Evolutionary conservation across 805 yeast species (phyloP), one percentile per base, ranked within the genome.

Genomic region (Ogataea paradorogensis): DNA sequence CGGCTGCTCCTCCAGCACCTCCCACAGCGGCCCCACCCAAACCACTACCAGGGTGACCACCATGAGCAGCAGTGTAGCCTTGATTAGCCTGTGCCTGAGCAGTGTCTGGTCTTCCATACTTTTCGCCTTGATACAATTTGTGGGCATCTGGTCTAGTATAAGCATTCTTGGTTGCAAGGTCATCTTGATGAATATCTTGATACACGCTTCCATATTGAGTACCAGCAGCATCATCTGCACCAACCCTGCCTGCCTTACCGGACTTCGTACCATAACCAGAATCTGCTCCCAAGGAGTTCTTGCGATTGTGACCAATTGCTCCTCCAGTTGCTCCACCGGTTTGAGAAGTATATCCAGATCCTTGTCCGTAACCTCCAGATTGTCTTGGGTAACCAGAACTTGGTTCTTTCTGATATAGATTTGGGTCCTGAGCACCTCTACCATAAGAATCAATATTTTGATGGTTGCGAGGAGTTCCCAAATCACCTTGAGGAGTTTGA

Each of bases 151-250:
- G 3, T 21, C 20, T 30, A 1, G 33, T 11, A 9, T n/a, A 10
- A 6, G 32, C 28, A 24, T 43, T 33, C 27, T 30, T 29, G 15
- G 38, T 11, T 2, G 38, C 35, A n/a, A 41, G 30, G 20, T 33
- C 29, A 10, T 46, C 49, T 11, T 35, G 33, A 25, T 46, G 48
- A 15, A 40, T 43, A 18, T 46, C 51, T 15, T 42, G 45, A 33
- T 46, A 45, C 13, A 44, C 44, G 3, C 50, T 47, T 13, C 51
- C 51, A 23, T 47, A 33, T 33, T 47, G 53, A 14, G 36, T 30
- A 7, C 30, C 42, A 11, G 27, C 33, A 13, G 26, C 8, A 11
- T 35, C 35, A 16, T 16, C 33, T 3, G 27, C 14, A 15, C 29
- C 27, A 23, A 4, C 11, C 9, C 28, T 33, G 23, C 22, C 15